phyloP scores from a whole-genome alignment of 2,329 filamentous ascomycete species.

The Colletotrichum tanaceti region DNA sequence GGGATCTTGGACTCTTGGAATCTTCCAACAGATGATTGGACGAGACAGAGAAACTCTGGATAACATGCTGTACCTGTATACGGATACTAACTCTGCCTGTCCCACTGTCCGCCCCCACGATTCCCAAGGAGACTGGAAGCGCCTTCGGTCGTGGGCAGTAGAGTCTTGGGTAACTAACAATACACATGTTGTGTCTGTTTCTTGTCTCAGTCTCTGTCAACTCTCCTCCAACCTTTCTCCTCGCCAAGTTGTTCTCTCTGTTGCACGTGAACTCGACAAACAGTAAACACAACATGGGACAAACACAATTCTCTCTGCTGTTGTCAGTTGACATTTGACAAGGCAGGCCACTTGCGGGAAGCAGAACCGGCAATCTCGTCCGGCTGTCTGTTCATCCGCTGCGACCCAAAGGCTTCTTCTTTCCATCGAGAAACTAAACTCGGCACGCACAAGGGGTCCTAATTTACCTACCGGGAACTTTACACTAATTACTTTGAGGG shows the following conservation, averaged over 20 bases:
- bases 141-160: constrained; percentile 9
- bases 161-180: not conserved
- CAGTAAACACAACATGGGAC: too few relatives aligned
- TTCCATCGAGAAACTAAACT: not conserved
- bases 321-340: too few relatives aligned
- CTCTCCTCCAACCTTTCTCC: constrained; percentile 1
- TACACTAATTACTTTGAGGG: not conserved
- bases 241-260: not conserved
- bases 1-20: not conserved
- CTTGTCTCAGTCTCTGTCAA: not conserved
- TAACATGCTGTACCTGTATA: too few relatives aligned
- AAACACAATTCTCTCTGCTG: too few relatives aligned
- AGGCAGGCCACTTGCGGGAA: too few relatives aligned
- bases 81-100: not conserved
- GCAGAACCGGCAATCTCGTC: too few relatives aligned
- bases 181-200: not conserved
- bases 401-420: not conserved
- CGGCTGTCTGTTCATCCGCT: not conserved
- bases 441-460: not conserved
- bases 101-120: not conserved
- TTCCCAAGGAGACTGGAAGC: constrained; percentile 16
- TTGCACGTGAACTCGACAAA: too few relatives aligned
- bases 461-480: not conserved
- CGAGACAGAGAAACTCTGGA: not conserved
- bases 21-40: constrained; percentile 4